A percentile compares a stretch with the other conserved stretches of the same genome.
phyloP scores from a whole-genome alignment of 805 yeast genomes.

The Torulaspora maleeae region DNA sequence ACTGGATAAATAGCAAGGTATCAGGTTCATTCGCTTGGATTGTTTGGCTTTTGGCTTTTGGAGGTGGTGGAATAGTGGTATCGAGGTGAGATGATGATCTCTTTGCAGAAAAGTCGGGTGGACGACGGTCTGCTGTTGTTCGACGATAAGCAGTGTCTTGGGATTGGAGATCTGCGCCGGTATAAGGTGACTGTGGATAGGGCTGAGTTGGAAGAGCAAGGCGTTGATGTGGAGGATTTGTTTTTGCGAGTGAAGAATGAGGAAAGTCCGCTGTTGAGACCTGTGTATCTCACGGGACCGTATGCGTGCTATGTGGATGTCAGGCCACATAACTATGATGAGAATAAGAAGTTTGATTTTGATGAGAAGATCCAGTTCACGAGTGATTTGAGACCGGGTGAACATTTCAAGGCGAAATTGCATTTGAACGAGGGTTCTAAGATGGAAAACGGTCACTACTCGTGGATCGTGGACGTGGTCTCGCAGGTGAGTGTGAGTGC shows the following conservation, averaged over 20 bases:
- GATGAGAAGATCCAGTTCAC: constrained; percentile 43
- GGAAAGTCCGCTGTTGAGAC: constrained; percentile 68
- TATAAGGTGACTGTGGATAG: constrained; percentile 25
- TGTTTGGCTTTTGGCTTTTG: not conserved
- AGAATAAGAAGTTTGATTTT: constrained; percentile 38
- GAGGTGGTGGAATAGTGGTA: not conserved
- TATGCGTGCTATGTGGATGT: constrained; percentile 81
- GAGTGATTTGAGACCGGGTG: constrained; percentile 65
- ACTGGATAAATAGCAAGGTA: not conserved
- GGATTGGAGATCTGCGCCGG: constrained; percentile 32
- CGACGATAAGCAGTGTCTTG: constrained; percentile 21
- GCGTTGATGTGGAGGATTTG: constrained; percentile 12
- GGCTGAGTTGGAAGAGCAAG: constrained; percentile 14
- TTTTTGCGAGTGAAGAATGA: constrained; percentile 58
- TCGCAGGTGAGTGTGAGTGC: constrained; percentile 75
- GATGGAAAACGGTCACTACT: constrained; percentile 39
- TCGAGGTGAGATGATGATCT: not conserved
- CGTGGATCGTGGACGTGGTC: constrained; percentile 76
- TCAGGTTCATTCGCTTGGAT: not conserved
- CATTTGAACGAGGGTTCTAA: constrained; percentile 42
- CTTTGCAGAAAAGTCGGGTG: constrained; percentile 1
- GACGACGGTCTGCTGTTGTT: constrained; percentile 18
- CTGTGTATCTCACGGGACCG: constrained; percentile 88
- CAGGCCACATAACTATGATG: constrained; percentile 59
- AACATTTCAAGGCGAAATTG: constrained; percentile 55